A percentile compares a stretch with the other conserved stretches of the same genome.
phyloP scores from a whole-genome alignment of 179 eudicot species.

The Camellia oleifera region DNA sequence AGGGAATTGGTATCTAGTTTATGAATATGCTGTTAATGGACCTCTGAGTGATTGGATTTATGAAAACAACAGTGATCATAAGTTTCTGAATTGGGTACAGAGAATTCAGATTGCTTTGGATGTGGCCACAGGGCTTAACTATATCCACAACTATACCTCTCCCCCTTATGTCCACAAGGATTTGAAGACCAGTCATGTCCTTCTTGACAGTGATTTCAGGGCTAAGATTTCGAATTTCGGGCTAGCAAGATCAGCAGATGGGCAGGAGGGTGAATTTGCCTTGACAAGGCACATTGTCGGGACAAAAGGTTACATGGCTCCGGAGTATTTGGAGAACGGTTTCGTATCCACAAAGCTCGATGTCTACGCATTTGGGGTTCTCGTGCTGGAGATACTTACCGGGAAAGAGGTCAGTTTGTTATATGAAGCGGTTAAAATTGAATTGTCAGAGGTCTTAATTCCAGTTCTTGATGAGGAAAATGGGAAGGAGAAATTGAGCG shows the following conservation, averaged over 20 bases:
- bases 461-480: constrained; percentile 33
- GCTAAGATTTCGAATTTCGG: constrained; percentile 76
- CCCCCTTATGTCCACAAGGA: constrained; percentile 79
- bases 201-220: constrained; percentile 63
- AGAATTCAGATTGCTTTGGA: constrained; percentile 74
- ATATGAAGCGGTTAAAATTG: constrained; percentile 29
- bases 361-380: constrained; percentile 74
- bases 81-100: constrained; percentile 63
- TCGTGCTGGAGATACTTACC: constrained; percentile 69
- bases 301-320: constrained; percentile 69
- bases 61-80: constrained; percentile 27
- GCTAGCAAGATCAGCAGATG: constrained; percentile 56
- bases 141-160: constrained; percentile 68
- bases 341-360: constrained; percentile 73
- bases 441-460: constrained; percentile 29
- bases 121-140: constrained; percentile 78
- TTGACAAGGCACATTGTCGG: constrained; percentile 52
- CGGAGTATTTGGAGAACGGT: constrained; percentile 70
- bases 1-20: constrained; percentile 78
- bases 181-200: constrained; percentile 57
- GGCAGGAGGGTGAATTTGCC: constrained; percentile 35
- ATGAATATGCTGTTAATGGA: constrained; percentile 75
- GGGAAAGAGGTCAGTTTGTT: constrained; percentile 48
- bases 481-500: constrained; percentile 32
- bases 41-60: constrained; percentile 70